phyloP scores from a whole-genome alignment of 257 asterid genomes.

The Primulina eburnea region DNA sequence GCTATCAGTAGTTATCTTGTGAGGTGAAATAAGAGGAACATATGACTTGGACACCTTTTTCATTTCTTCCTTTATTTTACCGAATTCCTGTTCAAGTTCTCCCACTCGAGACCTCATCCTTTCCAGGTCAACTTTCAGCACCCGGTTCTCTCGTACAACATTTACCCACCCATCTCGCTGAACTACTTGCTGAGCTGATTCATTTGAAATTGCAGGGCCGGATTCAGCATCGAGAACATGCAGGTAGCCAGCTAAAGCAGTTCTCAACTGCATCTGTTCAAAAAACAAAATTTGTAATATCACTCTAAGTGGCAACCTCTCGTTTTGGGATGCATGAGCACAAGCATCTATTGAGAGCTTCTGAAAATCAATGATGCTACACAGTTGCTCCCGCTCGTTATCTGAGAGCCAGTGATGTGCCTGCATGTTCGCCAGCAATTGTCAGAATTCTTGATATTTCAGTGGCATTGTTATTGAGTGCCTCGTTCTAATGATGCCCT shows the following conservation, averaged over 20 bases:
- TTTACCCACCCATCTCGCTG: slow-evolving; percentile 88
- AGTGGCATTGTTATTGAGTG: background rate
- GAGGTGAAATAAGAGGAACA: slow-evolving; percentile 65
- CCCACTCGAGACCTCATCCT: slow-evolving; percentile 82
- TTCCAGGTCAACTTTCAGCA: slow-evolving; percentile 73
- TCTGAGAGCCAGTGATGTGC: slow-evolving; percentile 84
- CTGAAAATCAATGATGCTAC: slow-evolving; percentile 75
- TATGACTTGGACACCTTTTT: slow-evolving; percentile 67
- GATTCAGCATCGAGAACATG: slow-evolving; percentile 64
- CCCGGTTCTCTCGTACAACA: slow-evolving; percentile 81
- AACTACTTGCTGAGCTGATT: slow-evolving; percentile 44
- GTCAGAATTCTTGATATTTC: slow-evolving; percentile 11
- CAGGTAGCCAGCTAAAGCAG: slow-evolving; percentile 80
- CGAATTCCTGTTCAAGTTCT: slow-evolving; percentile 83
- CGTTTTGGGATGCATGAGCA: slow-evolving; percentile 95
- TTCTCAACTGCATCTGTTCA: slow-evolving; percentile 86
- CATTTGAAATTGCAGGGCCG: slow-evolving; percentile 52
- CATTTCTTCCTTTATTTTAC: slow-evolving; percentile 77
- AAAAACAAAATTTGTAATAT: slow-evolving; percentile 86
- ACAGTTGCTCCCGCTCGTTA: slow-evolving; percentile 72
- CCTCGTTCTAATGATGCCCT: no score
- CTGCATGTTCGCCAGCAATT: slow-evolving; percentile 38
- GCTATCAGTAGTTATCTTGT: slow-evolving; percentile 54
- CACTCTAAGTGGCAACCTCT: slow-evolving; percentile 81
- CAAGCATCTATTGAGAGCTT: slow-evolving; percentile 97